A percentile compares a stretch with the other conserved stretches of the same genome.
These are phyloP conservation scores for Myrmaecium sp. DNA, from an alignment of 2,329 filamentous ascomycete genomes.

Conservation along the genomic window DNA sequence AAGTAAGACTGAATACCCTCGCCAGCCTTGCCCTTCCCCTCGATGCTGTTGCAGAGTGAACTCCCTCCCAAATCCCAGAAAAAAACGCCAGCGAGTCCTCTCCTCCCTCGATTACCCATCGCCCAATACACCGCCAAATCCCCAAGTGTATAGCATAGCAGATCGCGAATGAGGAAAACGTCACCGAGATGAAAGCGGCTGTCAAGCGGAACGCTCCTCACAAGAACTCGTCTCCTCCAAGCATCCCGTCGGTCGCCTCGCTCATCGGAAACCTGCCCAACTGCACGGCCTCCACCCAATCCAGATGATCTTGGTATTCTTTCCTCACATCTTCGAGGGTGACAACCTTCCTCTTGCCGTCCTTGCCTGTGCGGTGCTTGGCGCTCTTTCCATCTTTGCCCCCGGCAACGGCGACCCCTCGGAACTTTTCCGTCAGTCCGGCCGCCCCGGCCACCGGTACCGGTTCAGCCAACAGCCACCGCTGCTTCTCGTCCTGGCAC, in stretches of 20 bases:
- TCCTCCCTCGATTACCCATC: too few species aligned
- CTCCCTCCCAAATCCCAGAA: too few species aligned
- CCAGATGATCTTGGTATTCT: conserved; percentile 80
- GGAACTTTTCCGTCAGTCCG: conserved; percentile 16
- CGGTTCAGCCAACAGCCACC: conserved; percentile 53
- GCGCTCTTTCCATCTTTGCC: conserved; percentile 59
- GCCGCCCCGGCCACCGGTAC: conserved; percentile 16
- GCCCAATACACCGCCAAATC: too few species aligned
- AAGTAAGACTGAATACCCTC: too few species aligned
- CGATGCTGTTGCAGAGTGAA: too few species aligned
- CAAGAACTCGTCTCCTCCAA: conserved; percentile 21
- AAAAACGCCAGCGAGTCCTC: too few species aligned
- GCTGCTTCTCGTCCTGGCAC: conserved; percentile 66
- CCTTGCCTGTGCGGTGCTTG: conserved; percentile 14
- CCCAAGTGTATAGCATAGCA: too few species aligned
- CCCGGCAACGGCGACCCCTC: conserved; percentile 63
- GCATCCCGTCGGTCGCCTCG: conserved; percentile 11
- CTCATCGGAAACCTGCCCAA: conserved; percentile 75
- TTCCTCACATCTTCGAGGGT: conserved; percentile 74
- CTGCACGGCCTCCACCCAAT: conserved; percentile 73
- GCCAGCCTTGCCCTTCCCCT: too few species aligned
- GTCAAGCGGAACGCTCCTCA: too few species aligned
- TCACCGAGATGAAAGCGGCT: too few species aligned
- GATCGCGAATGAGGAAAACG: too few species aligned
- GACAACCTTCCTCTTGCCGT: conserved; percentile 55